Evolutionary conservation across 148 eudicot genomes (phyloP).

Genomic region (Chenopodium suecicum): DNA sequence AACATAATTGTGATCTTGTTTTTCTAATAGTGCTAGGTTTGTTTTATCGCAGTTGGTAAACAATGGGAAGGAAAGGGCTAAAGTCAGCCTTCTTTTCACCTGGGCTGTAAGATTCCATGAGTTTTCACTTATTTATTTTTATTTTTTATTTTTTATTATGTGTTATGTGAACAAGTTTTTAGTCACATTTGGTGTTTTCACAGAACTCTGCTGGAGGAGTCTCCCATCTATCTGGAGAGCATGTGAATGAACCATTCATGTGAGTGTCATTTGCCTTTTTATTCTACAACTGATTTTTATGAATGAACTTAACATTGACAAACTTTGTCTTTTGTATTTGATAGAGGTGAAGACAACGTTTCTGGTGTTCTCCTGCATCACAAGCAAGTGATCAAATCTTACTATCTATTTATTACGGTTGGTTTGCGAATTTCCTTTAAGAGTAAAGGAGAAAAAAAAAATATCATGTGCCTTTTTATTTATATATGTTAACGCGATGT

Average conservation of each 20-base stretch:
- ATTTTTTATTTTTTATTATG: not conserved
- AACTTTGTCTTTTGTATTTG: constrained; percentile 23
- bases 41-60: constrained; percentile 75
- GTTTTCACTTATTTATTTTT: not conserved
- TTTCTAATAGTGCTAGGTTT: constrained; percentile 8
- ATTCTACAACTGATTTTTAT: constrained; percentile 5
- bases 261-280: constrained; percentile 29
- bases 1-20: not conserved
- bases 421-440: constrained; percentile 34
- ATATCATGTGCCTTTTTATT: constrained; percentile 4
- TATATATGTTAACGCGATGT: not conserved
- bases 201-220: constrained; percentile 96
- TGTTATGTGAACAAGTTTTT: not conserved
- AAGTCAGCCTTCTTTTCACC: constrained; percentile 90
- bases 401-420: constrained; percentile 36
- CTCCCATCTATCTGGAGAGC: constrained; percentile 92
- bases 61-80: constrained; percentile 94
- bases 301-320: constrained; percentile 14
- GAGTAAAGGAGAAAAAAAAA: not conserved
- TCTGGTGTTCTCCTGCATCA: constrained; percentile 98
- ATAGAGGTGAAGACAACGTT: constrained; percentile 88
- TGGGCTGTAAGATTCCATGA: constrained; percentile 84
- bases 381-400: constrained; percentile 75
- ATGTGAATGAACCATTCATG: constrained; percentile 96
- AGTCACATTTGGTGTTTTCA: constrained; percentile 13